Conservation (phyloP, 1,139 yeast species). For the Candida anutae region DNA sequence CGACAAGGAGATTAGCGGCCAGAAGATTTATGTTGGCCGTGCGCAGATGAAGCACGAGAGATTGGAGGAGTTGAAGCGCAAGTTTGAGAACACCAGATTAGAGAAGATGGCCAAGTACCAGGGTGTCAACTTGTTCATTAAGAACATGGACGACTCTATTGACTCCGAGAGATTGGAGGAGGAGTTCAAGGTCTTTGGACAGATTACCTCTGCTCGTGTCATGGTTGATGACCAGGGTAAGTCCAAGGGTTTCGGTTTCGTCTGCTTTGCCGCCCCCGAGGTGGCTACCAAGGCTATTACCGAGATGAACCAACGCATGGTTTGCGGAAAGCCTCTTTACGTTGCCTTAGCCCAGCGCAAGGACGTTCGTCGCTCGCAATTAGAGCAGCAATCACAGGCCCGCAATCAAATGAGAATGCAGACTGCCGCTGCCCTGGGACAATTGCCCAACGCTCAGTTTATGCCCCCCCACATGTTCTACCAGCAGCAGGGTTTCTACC, state of each 20-base stretch:
- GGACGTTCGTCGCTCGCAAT: slow-evolving; percentile 95
- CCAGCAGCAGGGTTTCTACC: slow-evolving; percentile 79
- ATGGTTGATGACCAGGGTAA: slow-evolving; percentile 94
- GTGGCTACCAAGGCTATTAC: slow-evolving; percentile 98
- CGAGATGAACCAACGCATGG: slow-evolving; percentile 98
- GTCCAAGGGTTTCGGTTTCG: slow-evolving; percentile 98
- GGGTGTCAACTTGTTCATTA: slow-evolving; percentile 94
- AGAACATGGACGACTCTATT: slow-evolving; percentile 90
- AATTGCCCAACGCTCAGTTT: slow-evolving; percentile 86
- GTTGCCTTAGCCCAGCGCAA: slow-evolving; percentile 99
- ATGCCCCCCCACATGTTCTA: slow-evolving; percentile 86
- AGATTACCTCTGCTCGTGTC: slow-evolving; percentile 93
- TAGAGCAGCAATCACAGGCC: slow-evolving; percentile 97
- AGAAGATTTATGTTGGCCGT: slow-evolving; percentile 90
- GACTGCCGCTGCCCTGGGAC: slow-evolving; percentile 83
- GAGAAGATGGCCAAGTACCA: slow-evolving; percentile 93
- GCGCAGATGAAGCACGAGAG: slow-evolving; percentile 99
- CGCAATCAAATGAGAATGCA: slow-evolving; percentile 98
- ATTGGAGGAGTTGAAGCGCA: slow-evolving; percentile 91
- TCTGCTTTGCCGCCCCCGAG: slow-evolving; percentile 95
- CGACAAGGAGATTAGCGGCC: slow-evolving; percentile 79
- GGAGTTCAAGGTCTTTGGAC: slow-evolving; percentile 90
- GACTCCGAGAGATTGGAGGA: slow-evolving; percentile 89
- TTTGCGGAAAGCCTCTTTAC: slow-evolving; percentile 92
- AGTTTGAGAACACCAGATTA: slow-evolving; percentile 86